Evolutionary conservation across 495 filamentous ascomycete species (phyloP), one percentile per base, ranked within the genome.

Genomic region (Niebla homalea): DNA sequence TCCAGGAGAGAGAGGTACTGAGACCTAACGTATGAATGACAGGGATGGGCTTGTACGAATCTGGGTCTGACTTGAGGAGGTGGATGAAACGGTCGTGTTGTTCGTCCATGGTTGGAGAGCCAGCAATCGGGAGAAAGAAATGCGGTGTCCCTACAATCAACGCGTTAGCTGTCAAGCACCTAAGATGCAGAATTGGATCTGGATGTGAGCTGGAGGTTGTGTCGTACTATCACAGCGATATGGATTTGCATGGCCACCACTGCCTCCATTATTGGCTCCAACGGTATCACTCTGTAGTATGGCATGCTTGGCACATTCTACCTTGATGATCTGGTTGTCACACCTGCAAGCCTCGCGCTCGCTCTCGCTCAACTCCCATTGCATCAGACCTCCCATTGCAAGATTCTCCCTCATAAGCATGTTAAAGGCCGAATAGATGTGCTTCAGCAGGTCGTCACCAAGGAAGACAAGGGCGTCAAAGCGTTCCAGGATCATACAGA

Each of bases 401-500:
- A 74, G 49, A 48, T 75, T 60, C 57, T 70, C 58, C 18, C 69
- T 62, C 5, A 74, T 64, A 22, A 76, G 62, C 43, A 74, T 64
- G 48, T 74, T 74, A 54, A 76, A 69, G 18, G 66, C 69, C 15
- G 64, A 60, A 51, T 76, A 74, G 45, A 72, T 61, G 22, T 64
- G 60, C 53, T 61, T 59, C 5, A 70, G 58, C 41, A 66, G 56
- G 43, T 72, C 61, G 50, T 75, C 71, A 16, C 72, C 72, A 45
- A 73, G 52, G 48, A 75, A 75, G 32, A 67, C 47, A 12, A 74
- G 47, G 10, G 61, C 59, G 36, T 72, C 69, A 50, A 74, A 73
- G 23, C 69, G 67, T 35, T 68, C 64, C 19, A 75, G 63, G 16
- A 74, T 70, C 60, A 72, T 69, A 56, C 73, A 74, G 29, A 71